These are phyloP conservation scores for Penstemon davidsonii DNA, from an alignment of 257 asterid species.

Conservation along the genomic window DNA sequence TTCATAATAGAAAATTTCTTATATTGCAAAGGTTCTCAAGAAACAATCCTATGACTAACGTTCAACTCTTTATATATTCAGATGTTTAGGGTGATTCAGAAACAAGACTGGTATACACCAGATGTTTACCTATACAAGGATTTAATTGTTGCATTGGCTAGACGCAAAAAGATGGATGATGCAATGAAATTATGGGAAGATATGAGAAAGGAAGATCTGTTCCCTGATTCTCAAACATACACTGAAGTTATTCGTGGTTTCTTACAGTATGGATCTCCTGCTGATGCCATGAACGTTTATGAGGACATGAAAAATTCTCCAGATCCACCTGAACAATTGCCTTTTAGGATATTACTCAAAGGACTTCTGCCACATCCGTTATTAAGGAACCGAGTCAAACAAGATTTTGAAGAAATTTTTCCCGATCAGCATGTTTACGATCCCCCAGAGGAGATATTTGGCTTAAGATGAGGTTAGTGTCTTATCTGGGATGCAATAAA, in stretches of 20 bases:
- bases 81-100: slow-evolving; percentile 78
- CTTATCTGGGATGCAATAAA: background rate
- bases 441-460: slow-evolving; percentile 97
- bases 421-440: slow-evolving; percentile 87
- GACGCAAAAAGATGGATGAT: slow-evolving; percentile 77
- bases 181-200: slow-evolving; percentile 82
- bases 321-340: slow-evolving; percentile 85
- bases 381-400: slow-evolving; percentile 88
- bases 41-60: background rate
- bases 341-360: slow-evolving; percentile 82
- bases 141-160: slow-evolving; percentile 73
- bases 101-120: slow-evolving; percentile 81
- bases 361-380: slow-evolving; percentile 96
- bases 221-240: slow-evolving; percentile 88
- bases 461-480: slow-evolving; percentile 65
- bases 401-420: slow-evolving; percentile 88
- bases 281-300: slow-evolving; percentile 91
- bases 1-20: background rate
- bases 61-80: slow-evolving; percentile 27
- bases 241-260: slow-evolving; percentile 94
- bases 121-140: slow-evolving; percentile 90
- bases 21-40: background rate
- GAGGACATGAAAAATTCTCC: slow-evolving; percentile 97
- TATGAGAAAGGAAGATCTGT: slow-evolving; percentile 75
- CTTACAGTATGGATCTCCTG: slow-evolving; percentile 91